Percentiles rank a stretch among this genome's conserved stretches.
phyloP scores from a whole-genome alignment of 768 basidiomycete genomes.

The Collybiopsis luxurians region DNA sequence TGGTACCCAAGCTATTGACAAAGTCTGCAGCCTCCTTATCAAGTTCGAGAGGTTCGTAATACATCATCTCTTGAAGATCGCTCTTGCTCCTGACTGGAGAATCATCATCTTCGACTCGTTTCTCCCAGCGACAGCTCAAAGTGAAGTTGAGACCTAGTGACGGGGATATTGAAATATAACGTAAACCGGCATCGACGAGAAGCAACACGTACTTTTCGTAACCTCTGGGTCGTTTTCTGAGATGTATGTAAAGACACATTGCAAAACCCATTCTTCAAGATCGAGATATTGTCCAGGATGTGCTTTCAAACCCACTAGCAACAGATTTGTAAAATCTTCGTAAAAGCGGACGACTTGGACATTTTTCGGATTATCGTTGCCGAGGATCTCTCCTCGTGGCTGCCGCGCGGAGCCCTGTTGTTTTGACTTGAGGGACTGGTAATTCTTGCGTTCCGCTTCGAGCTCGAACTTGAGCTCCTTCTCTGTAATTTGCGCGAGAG shows the following conservation, averaged over 20 bases:
- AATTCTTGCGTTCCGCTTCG: constrained; percentile 57
- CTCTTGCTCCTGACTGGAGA: constrained; percentile 30
- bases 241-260: constrained; percentile 64
- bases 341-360: constrained; percentile 68
- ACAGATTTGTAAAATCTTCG: constrained; percentile 81
- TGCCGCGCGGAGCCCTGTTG: constrained; percentile 34
- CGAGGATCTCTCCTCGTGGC: constrained; percentile 28
- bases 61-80: constrained; percentile 45
- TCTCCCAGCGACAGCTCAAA: constrained; percentile 46
- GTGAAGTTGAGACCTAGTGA: constrained; percentile 58
- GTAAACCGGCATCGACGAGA: not conserved
- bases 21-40: constrained; percentile 60
- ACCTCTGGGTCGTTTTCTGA: constrained; percentile 28
- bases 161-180: constrained; percentile 6
- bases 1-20: constrained; percentile 57
- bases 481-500: constrained; percentile 31
- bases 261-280: constrained; percentile 59
- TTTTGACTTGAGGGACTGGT: constrained; percentile 39
- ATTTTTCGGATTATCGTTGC: constrained; percentile 55
- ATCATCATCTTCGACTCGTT: constrained; percentile 24
- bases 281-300: constrained; percentile 32
- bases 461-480: constrained; percentile 56
- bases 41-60: constrained; percentile 62
- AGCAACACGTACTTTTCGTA: constrained; percentile 30
- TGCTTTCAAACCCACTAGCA: constrained; percentile 60